Evolutionary conservation across 352 stramenopile species (phyloP).

Genomic region (Globisporangium lucens): DNA sequence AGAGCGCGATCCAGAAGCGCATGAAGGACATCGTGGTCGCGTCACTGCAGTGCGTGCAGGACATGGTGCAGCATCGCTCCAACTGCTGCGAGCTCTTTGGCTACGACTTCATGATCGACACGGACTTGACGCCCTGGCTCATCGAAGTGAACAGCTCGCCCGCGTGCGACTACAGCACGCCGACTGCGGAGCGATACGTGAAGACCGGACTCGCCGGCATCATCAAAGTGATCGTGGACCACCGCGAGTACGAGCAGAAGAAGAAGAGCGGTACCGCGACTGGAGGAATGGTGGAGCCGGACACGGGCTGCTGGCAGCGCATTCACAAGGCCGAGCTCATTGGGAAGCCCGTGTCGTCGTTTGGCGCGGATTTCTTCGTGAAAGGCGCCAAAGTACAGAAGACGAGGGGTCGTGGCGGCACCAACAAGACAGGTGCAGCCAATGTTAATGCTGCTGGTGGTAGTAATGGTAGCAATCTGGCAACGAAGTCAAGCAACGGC

Average conservation of each 20-base stretch:
- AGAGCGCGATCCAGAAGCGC: slow-evolving; percentile 51
- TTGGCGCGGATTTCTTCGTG: slow-evolving; percentile 69
- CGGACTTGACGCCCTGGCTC: slow-evolving; percentile 80
- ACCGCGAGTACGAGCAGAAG: slow-evolving; percentile 60
- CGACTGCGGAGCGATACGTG: slow-evolving; percentile 88
- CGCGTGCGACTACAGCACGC: slow-evolving; percentile 92
- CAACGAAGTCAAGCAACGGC: neutral
- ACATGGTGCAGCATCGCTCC: slow-evolving; percentile 82
- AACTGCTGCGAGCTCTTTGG: slow-evolving; percentile 93
- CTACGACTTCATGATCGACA: slow-evolving; percentile 94
- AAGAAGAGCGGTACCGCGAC: slow-evolving; percentile 25
- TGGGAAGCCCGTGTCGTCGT: slow-evolving; percentile 60
- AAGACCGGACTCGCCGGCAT: slow-evolving; percentile 80
- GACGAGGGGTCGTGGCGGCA: slow-evolving; percentile 11
- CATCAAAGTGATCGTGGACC: slow-evolving; percentile 88
- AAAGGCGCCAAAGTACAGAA: slow-evolving; percentile 49
- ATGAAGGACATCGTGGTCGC: slow-evolving; percentile 88
- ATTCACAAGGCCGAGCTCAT: slow-evolving; percentile 67
- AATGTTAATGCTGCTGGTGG: neutral
- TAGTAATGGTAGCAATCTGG: neutral
- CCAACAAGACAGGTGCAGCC: neutral
- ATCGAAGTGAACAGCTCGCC: slow-evolving; percentile 94
- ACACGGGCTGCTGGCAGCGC: slow-evolving; percentile 59
- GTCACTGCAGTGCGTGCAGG: slow-evolving; percentile 86
- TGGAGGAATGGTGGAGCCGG: slow-evolving; percentile 29